phyloP scores from a whole-genome alignment of 106 monocot genomes.

The Dendrobium catenatum region DNA sequence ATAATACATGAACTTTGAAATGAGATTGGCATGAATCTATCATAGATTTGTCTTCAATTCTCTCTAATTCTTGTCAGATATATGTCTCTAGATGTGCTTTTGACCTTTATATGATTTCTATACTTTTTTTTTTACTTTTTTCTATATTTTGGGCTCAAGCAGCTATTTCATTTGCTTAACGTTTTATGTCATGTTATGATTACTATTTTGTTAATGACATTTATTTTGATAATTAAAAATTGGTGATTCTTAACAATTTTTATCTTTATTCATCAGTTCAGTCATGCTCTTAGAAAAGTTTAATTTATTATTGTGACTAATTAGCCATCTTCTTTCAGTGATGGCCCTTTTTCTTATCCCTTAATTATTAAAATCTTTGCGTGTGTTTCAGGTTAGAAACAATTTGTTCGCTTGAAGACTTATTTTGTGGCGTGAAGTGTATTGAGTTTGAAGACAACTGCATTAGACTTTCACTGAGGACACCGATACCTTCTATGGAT shows the following conservation, averaged over 20 bases:
- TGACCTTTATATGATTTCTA: too few species aligned
- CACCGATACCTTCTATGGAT: conserved; percentile 30
- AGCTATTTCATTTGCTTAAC: background rate
- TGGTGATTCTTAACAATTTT: background rate
- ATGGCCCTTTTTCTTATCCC: background rate
- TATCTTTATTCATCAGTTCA: background rate
- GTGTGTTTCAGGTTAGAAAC: conserved; percentile 42
- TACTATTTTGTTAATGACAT: too few species aligned
- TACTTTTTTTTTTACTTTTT: too few species aligned
- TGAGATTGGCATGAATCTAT: too few species aligned
- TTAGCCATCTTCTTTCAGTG: background rate
- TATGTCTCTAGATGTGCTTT: too few species aligned
- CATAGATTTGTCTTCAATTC: too few species aligned
- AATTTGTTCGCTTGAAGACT: conserved; percentile 35
- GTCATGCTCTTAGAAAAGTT: background rate
- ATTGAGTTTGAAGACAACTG: conserved; percentile 49
- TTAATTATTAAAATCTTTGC: background rate
- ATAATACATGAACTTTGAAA: too few species aligned
- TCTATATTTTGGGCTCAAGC: background rate
- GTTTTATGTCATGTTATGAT: background rate
- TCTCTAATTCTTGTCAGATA: too few species aligned
- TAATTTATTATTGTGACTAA: background rate
- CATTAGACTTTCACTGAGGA: conserved; percentile 51
- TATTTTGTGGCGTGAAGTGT: conserved; percentile 51
- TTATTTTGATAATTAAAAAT: background rate